Base-by-base conservation (phyloP, 331 rosid species). In the Quercus tomentella region DNA sequence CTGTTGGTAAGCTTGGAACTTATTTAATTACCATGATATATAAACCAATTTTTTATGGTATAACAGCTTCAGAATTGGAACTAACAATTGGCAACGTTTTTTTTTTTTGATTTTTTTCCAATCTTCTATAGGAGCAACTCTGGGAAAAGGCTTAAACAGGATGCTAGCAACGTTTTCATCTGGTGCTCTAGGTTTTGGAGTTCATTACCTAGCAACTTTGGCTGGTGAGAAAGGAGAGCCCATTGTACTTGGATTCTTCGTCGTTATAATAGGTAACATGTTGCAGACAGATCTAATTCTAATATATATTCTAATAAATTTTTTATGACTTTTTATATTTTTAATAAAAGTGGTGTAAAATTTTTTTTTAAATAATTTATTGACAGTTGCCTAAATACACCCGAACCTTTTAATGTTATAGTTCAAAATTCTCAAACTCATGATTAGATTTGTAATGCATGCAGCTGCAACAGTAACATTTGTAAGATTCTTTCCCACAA, bases 61-160 rank as follows among this genome's bases (percentile, higher is more conserved):
- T 41, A 41, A 8, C 11, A 41, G 45, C 45, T 41, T 41, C 45
- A 41, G 12, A 41, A 41, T 41, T 41, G 45, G 45, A 41, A 41
- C 45, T 41, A 41, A 41, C 45, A 41, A 41, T 41, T 41, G 12
- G 45, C 45, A 41, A 41, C 45, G 45, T 41, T 41, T 41, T 41
- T 8, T 8, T 3, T 41, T 41, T 41, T 9, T 41, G 45, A 41
- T 49, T 12, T 49, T 49, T 9, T 63, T 5, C 20, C 68, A 18
- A 61, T 25, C 68, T 12, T 71, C 72, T 83, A 23, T n/a, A 86
- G 89, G 89, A 70, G 89, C 86, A 61, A 75, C 89, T 55, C 79
- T 86, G 0, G 86, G 89, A 45, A 86, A 83, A 86, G 89, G 89
- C 23, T 71, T 84, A n/a, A 87, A 87, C 11, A 79, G 88, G 71